Base-by-base conservation (phyloP, 352 stramenopile genomes). In the Phytopythium mirpurense region DNA sequence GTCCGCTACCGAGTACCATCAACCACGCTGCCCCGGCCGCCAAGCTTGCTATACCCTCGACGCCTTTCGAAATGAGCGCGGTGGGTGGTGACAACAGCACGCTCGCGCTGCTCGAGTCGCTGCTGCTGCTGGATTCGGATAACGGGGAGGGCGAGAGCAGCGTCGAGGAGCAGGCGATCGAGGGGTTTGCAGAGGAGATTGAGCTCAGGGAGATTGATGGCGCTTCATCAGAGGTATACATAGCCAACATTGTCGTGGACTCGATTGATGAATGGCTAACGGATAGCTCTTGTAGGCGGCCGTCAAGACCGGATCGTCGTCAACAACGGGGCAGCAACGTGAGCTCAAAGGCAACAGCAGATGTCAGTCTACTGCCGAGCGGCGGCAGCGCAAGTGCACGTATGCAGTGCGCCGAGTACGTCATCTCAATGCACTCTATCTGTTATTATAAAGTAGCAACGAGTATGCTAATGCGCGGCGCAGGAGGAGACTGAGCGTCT, bases 401-500 rank as follows among this genome's bases (percentile, higher is more conserved):
- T 52, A 52, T 12, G 45, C 45, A 3, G 45, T 7, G 31, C 45
- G 45, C 11, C 31, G 45, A 1, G 45, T 52, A 40, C 45, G 45
- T 27, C 11, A 37, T 4, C 5, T n/a, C n/a, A n/a, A n/a, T n/a
- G n/a, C n/a, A n/a, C 2, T 36, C 32, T 10, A 32, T 32, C 32
- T 36, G 32, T 36, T n/a, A n/a, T n/a, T n/a, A n/a, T n/a, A n/a
- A n/a, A n/a, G n/a, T n/a, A n/a, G n/a, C n/a, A n/a, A n/a, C n/a
- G n/a, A n/a, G n/a, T n/a, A 41, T 12, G 5, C 15, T 21, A 18
- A n/a, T 21, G 29, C 3, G 10, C 37, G 14, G 11, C 16, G 14
- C 47, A 54, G 47, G 21, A 54, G 15, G 47, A 54, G 10, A 34
- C 47, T 9, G 24, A 54, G 31, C 47, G 36, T 6, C 47, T 54